Evolutionary conservation across 306 rosid species (phyloP).

Genomic region (Pachyrhizus erosus): DNA sequence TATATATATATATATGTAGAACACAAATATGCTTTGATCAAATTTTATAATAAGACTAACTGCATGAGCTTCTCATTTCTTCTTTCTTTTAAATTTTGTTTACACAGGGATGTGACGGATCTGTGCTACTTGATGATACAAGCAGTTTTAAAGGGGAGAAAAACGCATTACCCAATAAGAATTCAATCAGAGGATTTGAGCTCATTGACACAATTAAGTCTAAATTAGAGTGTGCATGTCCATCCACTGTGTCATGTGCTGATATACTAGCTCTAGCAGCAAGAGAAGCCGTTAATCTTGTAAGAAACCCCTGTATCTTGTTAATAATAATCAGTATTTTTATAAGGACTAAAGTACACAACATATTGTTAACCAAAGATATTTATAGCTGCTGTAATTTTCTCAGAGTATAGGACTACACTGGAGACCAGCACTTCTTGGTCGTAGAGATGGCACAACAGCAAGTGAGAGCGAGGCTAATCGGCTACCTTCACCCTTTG

Average conservation of each 20-base stretch:
- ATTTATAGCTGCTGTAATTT: neutral
- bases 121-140: constrained; percentile 73
- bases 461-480: constrained; percentile 54
- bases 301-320: constrained; percentile 41
- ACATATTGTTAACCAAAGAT: neutral
- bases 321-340: neutral
- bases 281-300: constrained; percentile 71
- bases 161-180: constrained; percentile 56
- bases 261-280: constrained; percentile 70
- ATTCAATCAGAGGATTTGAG: constrained; percentile 73
- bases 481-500: constrained; percentile 66
- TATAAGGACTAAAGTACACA: neutral
- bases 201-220: constrained; percentile 67
- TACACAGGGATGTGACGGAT: constrained; percentile 72
- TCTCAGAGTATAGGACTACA: constrained; percentile 57
- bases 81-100: neutral
- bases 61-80: neutral
- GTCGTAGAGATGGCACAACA: constrained; percentile 72
- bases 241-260: constrained; percentile 74
- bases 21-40: neutral
- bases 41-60: neutral
- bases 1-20: too few species aligned
- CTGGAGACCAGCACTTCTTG: constrained; percentile 54
- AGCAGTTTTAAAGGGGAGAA: constrained; percentile 67
- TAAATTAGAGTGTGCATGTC: constrained; percentile 62